A percentile compares a stretch with the other conserved stretches of the same genome.
Conservation (phyloP, 2,329 filamentous ascomycete species). For the Sporothrix euskadiensis region DNA sequence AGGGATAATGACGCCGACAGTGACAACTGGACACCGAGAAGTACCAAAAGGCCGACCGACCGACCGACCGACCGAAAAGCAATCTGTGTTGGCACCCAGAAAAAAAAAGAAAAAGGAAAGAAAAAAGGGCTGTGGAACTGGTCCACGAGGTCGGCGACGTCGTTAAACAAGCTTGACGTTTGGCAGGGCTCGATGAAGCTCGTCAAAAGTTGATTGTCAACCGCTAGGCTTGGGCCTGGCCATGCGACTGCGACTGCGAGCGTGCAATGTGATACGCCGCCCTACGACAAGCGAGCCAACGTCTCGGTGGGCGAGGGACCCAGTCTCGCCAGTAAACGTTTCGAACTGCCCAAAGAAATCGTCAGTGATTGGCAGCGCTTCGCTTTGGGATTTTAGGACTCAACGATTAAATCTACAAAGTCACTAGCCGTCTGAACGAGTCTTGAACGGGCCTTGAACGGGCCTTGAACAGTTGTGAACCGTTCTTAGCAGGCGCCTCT, state of each 20-base stretch:
- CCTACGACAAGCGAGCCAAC: constrained; percentile 5
- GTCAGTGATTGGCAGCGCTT: not conserved
- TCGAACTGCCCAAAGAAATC: not conserved
- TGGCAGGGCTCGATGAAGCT: not conserved
- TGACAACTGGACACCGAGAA: not conserved
- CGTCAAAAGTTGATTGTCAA: not conserved
- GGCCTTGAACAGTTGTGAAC: not conserved
- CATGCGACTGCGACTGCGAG: not conserved
- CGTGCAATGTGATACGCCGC: constrained; percentile 12
- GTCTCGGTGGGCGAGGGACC: not conserved
- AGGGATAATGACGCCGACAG: not conserved
- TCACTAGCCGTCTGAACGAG: not conserved
- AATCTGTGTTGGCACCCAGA: constrained; percentile 5
- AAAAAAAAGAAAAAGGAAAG: not conserved
- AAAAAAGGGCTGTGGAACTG: not conserved
- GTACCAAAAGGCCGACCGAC: not conserved
- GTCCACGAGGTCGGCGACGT: not conserved
- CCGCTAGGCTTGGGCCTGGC: not conserved
- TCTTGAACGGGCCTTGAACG: too few species aligned
- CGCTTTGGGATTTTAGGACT: not conserved
- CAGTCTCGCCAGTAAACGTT: not conserved
- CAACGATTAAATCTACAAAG: not conserved
- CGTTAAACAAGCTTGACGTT: not conserved
- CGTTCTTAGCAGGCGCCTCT: not conserved
- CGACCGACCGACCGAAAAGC: not conserved